Percentiles rank a stretch among this genome's conserved stretches.
phyloP scores from a whole-genome alignment of 371 early-diverging fungal species.

The Mucor ambiguus region DNA sequence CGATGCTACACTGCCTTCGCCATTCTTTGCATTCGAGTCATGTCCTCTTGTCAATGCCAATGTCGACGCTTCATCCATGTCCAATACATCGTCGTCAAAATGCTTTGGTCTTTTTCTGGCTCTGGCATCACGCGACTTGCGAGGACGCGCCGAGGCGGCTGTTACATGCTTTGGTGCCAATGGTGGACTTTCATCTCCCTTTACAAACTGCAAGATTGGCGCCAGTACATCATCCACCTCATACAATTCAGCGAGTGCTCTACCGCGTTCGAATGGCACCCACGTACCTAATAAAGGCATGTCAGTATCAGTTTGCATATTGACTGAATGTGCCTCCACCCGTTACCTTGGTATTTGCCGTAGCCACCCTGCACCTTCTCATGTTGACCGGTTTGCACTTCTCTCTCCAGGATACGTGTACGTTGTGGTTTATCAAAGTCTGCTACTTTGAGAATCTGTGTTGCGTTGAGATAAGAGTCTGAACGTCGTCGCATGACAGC shows the following conservation, averaged over 20 bases:
- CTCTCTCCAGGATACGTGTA: slow-evolving; percentile 87
- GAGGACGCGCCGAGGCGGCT: slow-evolving; percentile 21
- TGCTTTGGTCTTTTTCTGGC: slow-evolving; percentile 27
- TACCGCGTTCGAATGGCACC: slow-evolving; percentile 86
- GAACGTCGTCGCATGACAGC: slow-evolving; percentile 87
- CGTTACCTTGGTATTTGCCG: slow-evolving; percentile 92
- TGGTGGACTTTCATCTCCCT: slow-evolving; percentile 43
- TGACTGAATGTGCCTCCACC: too few species aligned
- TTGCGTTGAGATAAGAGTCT: slow-evolving; percentile 90
- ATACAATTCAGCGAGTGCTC: slow-evolving; percentile 62
- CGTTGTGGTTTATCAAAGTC: slow-evolving; percentile 86
- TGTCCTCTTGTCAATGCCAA: background rate
- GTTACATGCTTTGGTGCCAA: slow-evolving; percentile 49
- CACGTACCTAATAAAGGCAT: slow-evolving; percentile 51
- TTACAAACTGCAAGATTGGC: slow-evolving; percentile 29
- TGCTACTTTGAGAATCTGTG: slow-evolving; percentile 93
- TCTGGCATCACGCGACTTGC: slow-evolving; percentile 39
- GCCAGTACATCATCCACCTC: slow-evolving; percentile 29
- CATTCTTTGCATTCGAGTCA: background rate
- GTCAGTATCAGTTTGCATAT: background rate
- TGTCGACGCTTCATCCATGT: background rate
- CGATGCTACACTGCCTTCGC: background rate
- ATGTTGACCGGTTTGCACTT: slow-evolving; percentile 74
- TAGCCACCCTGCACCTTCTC: slow-evolving; percentile 96
- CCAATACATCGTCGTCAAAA: slow-evolving; percentile 26